These are phyloP conservation scores for Phytophthora parvispora DNA, from an alignment of 352 stramenopile species.

Conservation along the genomic window DNA sequence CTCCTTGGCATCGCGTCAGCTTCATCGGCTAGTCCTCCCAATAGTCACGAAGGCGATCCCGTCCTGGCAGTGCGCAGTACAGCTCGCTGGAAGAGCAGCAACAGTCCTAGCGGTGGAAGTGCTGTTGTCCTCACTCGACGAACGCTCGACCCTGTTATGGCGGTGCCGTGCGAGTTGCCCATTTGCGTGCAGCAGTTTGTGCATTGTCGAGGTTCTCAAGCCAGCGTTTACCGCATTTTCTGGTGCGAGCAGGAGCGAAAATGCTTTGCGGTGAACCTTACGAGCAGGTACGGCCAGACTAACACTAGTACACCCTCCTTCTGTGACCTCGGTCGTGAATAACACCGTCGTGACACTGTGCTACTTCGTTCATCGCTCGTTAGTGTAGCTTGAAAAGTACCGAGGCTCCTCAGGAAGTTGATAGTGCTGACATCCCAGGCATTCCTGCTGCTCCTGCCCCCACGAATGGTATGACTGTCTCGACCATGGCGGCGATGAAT, in stretches of 20 bases:
- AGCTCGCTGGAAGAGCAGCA: slow-evolving; percentile 60
- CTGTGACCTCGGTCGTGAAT: neutral
- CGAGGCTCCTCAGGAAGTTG: slow-evolving; percentile 23
- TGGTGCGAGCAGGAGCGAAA: slow-evolving; percentile 66
- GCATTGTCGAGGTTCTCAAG: slow-evolving; percentile 69
- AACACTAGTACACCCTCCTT: neutral
- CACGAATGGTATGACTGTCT: slow-evolving; percentile 1
- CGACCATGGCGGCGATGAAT: slow-evolving; percentile 29
- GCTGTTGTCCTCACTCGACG: slow-evolving; percentile 68
- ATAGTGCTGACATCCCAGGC: neutral
- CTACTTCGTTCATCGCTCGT: slow-evolving; percentile 20
- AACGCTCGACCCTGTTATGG: slow-evolving; percentile 70
- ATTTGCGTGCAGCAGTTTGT: slow-evolving; percentile 81
- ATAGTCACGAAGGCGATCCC: slow-evolving; percentile 24
- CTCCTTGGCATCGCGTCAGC: slow-evolving; percentile 24
- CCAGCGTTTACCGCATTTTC: slow-evolving; percentile 77
- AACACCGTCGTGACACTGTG: slow-evolving; percentile 14
- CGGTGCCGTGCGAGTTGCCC: slow-evolving; percentile 61
- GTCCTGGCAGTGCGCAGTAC: slow-evolving; percentile 74
- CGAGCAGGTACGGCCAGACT: slow-evolving; percentile 59
- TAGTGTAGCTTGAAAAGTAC: slow-evolving; percentile 51
- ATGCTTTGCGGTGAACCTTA: slow-evolving; percentile 78
- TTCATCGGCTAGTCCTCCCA: neutral
- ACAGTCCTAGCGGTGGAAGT: slow-evolving; percentile 41
- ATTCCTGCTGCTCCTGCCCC: neutral